A percentile compares a stretch with the other conserved stretches of the same genome.
phyloP scores from a whole-genome alignment of 2,329 filamentous ascomycete species.

The Rhexocercosporidium sp. region DNA sequence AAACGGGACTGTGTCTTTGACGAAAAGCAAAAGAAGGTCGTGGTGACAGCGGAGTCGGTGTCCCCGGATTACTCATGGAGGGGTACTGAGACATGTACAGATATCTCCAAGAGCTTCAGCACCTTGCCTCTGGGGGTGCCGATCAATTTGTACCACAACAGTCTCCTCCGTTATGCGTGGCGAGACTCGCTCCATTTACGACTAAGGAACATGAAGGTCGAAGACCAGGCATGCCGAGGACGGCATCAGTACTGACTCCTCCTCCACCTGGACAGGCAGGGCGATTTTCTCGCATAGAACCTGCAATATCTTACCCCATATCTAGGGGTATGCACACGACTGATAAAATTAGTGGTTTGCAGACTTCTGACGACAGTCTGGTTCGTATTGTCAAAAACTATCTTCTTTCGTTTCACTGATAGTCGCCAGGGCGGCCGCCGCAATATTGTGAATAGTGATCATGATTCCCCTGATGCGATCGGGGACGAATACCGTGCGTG shows the following conservation, averaged over 20 bases:
- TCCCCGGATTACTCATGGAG: not conserved
- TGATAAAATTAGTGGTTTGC: not conserved
- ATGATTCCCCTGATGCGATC: slow-evolving; percentile 6
- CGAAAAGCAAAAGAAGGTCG: slow-evolving; percentile 5
- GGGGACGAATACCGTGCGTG: slow-evolving; percentile 9
- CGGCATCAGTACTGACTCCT: not conserved
- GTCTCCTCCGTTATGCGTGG: not conserved
- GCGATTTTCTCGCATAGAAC: not conserved
- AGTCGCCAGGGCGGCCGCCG: not conserved
- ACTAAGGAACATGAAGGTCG: not conserved
- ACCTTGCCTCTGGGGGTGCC: not conserved
- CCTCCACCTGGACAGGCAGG: not conserved
- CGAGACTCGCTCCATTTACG: too few species aligned
- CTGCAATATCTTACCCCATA: not conserved
- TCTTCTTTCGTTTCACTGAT: not conserved
- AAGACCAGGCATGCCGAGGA: not conserved
- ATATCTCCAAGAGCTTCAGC: slow-evolving; percentile 8
- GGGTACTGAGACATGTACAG: not conserved
- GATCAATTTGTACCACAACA: not conserved
- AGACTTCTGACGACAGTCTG: not conserved
- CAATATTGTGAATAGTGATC: not conserved
- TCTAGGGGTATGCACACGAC: too few species aligned
- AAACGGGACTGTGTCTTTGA: slow-evolving; percentile 9
- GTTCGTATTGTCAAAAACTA: not conserved
- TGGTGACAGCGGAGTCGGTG: slow-evolving; percentile 14